Base-by-base conservation (phyloP, 1,284 basidiomycete species). In the Ceratobasidium sp. region DNA sequence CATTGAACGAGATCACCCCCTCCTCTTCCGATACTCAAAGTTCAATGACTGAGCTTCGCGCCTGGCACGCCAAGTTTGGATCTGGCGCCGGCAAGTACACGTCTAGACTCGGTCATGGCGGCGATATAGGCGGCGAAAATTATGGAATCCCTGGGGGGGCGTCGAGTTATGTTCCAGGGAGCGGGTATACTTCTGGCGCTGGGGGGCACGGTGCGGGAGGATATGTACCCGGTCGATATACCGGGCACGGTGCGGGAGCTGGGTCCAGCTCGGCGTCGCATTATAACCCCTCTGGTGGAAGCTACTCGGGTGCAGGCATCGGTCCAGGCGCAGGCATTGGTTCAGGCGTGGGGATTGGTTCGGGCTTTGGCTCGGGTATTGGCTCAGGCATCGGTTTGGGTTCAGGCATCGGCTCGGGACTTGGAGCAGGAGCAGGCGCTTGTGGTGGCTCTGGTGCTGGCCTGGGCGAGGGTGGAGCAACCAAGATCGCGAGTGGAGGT, bases 61-160 rank as follows among this genome's bases (percentile, higher is more conserved):
- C 92, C 85, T 97, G 95, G 95, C 96, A 96, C 79, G 93, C 96
- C 61, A 93, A 96, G 83, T 97, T 96, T 83, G 96, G 95, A 40
- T 95, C 96, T 71, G 79, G 79, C 42, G 59, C 40, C 83, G 84
- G 77, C 42, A 66, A 44, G 44, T n/a, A 20, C 13, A 28, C 64
- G 5, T n/a, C 23, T 9, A 28, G 42, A 44, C 20, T 66, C 20
- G 64, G 64, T 15, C 12, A 6, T 7, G 64, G 64, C 3, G 20
- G 23, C 33, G 33, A 33, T 23, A 23, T 42, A 3, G 44, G 42
- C 17, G 17, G 23, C 23, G 13, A 15, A 28, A 15, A 9, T 28
- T 28, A 28, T 33, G 57, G 57, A 9, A 61, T 26, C 42, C 20
- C 15, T 33, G 33, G 33, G 6, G 57, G 57, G 9, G 23, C 48